Evolutionary conservation across 176 grass and related monocot species (phyloP), one percentile per base, ranked within the genome.

Genomic region (Puya raimondii): DNA sequence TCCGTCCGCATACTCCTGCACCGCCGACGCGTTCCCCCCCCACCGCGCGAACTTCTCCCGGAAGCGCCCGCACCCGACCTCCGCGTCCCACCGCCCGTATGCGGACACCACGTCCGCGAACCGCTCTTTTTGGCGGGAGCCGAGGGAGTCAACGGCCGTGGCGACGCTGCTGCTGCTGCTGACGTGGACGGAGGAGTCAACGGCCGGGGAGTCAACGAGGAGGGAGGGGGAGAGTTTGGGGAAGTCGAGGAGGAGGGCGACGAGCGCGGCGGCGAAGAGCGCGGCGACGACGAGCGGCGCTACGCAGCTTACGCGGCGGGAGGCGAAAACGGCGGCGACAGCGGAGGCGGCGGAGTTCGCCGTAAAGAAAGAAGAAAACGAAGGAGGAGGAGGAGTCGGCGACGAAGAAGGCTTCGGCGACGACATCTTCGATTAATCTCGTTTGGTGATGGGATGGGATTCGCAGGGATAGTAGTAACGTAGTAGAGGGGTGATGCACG

Each of bases 1-100:
- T 3, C 65, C 58, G 11, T 50, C 53, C 51, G 17, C 50, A 16
- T 5, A 25, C 3, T 59, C 63, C 68, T 88, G 78, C 20, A 84
- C 18, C 53, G 74, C 81, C 3, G 77, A 70, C 50, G 14, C 76
- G 72, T 78, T 80, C 21, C 63, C 70, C 2, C 64, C 52, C 86
- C 74, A 84, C 64, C 78, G 20, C 17, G n/a, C 27, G 42, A 74
- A 66, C 58, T 77, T 80, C 48, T 68, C 65, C 70, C 70, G 48
- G 74, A 88, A 85, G 23, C 49, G 66, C 21, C 26, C 47, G 72
- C 83, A 88, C 11, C 81, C 81, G 5, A 84, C 61, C 13, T 73
- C 65, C 14, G 78, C 63, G 73, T 88, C 86, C 86, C 86, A 88
- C 23, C 66, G 58, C 8, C 23, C 70, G 67, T 64, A 84, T 25